Percentiles rank a stretch among this genome's conserved stretches.
phyloP scores from a whole-genome alignment of 2,329 filamentous ascomycete genomes.

The Elsinoe australis region DNA sequence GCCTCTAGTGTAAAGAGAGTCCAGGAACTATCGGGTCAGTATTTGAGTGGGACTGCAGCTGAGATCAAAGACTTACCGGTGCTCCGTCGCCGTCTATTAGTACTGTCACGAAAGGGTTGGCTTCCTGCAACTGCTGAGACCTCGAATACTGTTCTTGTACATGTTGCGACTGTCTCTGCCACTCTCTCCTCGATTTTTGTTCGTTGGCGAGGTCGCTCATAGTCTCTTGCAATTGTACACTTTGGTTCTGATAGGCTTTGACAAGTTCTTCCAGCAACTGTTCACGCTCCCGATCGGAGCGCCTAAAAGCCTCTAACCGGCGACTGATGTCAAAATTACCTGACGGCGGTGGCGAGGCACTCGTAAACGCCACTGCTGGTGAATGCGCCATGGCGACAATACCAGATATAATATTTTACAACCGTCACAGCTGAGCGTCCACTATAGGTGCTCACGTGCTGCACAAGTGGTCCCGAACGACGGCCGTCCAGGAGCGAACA shows the following conservation, averaged over 20 bases:
- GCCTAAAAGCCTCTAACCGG: slow-evolving; percentile 28
- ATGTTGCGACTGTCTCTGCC: slow-evolving; percentile 26
- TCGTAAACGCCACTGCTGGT: neutral
- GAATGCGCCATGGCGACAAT: slow-evolving; percentile 6
- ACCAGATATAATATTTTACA: no score
- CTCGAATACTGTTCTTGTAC: slow-evolving; percentile 2
- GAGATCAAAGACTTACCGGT: slow-evolving; percentile 34
- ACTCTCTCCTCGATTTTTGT: slow-evolving; percentile 30
- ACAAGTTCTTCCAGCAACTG: slow-evolving; percentile 25
- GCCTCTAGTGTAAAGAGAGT: slow-evolving; percentile 36
- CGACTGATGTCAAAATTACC: neutral
- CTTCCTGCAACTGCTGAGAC: slow-evolving; percentile 21
- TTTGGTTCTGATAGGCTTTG: slow-evolving; percentile 28
- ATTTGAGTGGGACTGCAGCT: no score
- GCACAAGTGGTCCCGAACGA: no score
- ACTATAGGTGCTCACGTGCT: no score
- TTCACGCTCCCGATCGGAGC: slow-evolving; percentile 27
- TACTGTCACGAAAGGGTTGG: slow-evolving; percentile 39
- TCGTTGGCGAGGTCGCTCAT: slow-evolving; percentile 33
- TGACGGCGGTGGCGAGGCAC: neutral
- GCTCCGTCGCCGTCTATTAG: slow-evolving; percentile 46
- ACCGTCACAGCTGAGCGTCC: no score
- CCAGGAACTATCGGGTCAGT: slow-evolving; percentile 43
- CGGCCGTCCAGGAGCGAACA: no score
- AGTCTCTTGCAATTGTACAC: slow-evolving; percentile 29